phyloP scores from a whole-genome alignment of 2,329 filamentous ascomycete genomes.

The Coccinonectria pachysandricola region DNA sequence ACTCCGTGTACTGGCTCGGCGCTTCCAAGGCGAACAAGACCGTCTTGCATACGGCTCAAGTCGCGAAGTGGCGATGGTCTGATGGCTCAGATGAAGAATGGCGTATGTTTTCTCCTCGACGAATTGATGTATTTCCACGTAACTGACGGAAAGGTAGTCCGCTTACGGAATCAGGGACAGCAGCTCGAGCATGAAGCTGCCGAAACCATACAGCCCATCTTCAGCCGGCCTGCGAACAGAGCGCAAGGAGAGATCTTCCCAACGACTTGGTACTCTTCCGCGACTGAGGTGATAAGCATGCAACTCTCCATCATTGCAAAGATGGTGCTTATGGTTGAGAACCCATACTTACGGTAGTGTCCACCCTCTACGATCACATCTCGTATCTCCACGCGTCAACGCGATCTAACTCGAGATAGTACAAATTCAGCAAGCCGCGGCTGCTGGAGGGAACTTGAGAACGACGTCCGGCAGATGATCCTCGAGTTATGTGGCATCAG shows the following conservation, averaged over 20 bases:
- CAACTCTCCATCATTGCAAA: constrained; percentile 30
- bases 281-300: constrained; percentile 29
- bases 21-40: constrained; percentile 29
- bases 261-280: constrained; percentile 29
- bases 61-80: constrained; percentile 31
- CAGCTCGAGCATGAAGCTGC: constrained; percentile 24
- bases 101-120: constrained; percentile 17
- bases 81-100: constrained; percentile 26
- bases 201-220: constrained; percentile 24
- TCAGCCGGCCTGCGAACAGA: constrained; percentile 24
- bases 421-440: constrained; percentile 17
- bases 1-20: constrained; percentile 23
- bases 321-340: constrained; percentile 30
- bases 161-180: constrained; percentile 27
- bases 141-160: no score
- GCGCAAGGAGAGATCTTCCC: constrained; percentile 30
- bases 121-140: no score
- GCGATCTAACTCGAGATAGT: constrained; percentile 11
- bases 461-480: constrained; percentile 27
- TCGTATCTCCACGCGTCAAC: neutral
- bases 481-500: constrained; percentile 31
- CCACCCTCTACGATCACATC: neutral
- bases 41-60: constrained; percentile 31
- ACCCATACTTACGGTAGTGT: constrained; percentile 25
- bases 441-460: constrained; percentile 26